Evolutionary conservation across 1,139 yeast genomes (phyloP).

Genomic region (Hansenula lynferdii): DNA sequence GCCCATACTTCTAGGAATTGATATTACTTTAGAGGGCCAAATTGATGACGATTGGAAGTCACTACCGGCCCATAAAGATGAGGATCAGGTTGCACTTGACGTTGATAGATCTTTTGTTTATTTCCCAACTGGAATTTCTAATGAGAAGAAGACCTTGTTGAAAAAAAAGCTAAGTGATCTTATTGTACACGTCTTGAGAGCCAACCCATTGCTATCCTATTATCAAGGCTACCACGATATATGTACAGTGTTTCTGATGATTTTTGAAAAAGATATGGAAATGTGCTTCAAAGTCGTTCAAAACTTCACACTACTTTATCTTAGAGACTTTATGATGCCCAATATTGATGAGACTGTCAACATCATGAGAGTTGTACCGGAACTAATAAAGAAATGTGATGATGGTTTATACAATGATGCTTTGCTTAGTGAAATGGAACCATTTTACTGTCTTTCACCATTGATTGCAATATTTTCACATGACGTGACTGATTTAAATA

Average conservation of each 20-base stretch:
- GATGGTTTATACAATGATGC: conserved; percentile 43
- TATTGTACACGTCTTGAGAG: conserved; percentile 52
- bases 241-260: conserved; percentile 61
- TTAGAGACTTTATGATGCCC: conserved; percentile 84
- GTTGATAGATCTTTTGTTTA: conserved; percentile 64
- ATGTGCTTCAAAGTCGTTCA: conserved; percentile 42
- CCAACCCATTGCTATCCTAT: conserved; percentile 60
- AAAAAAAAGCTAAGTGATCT: conserved; percentile 41
- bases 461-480: conserved; percentile 78
- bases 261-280: conserved; percentile 41
- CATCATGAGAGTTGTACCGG: conserved; percentile 63
- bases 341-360: conserved; percentile 60
- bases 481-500: conserved; percentile 49
- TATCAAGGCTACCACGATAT: conserved; percentile 95
- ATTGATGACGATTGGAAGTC: conserved; percentile 8
- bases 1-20: conserved; percentile 38
- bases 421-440: conserved; percentile 41
- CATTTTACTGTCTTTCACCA: conserved; percentile 69
- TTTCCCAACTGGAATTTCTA: conserved; percentile 22
- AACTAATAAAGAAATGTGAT: conserved; percentile 49
- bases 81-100: conserved; percentile 75
- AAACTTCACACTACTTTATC: conserved; percentile 50
- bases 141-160: conserved; percentile 21
- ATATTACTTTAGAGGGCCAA: conserved; percentile 7
- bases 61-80: conserved; percentile 56